Base-by-base conservation (phyloP, 768 basidiomycete genomes). In the Cubamyces sp. region DNA sequence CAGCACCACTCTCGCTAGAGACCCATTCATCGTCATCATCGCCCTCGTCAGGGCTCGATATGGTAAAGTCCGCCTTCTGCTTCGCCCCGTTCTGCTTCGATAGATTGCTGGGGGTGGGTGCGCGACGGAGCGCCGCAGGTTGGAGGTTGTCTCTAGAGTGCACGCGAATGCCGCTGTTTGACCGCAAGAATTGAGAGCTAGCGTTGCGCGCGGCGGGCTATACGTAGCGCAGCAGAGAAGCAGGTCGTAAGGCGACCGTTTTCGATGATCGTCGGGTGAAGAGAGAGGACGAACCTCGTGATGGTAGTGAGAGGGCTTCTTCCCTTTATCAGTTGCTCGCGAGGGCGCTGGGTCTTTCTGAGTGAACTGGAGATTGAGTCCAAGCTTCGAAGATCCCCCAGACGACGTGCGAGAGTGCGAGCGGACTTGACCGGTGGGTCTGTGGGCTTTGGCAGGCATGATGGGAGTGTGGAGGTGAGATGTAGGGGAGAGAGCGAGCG, bases 1-100 rank as follows among this genome's bases (percentile, higher is more conserved):
- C 88, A 0, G 84, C 87, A 7, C 88, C 90, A 68, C 88, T 91
- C 73, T 89, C 88, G 70, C 86, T 90, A 26, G 90, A 91, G 0
- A 88, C 81, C 89, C 89, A 91, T 59, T 85, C 90, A 57, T 90
- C 88, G 12, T 89, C 88, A 46, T 66, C 70, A 14, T 78, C 81
- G 41, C 78, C 81, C 25, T 74, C 80, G 42, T 74, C 76, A 30
- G 82, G 76, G 53, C 78, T 82, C 9, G 86, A 78, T 59, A 89
- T 78, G 14, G 83, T 82, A 69, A 91, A 90, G 5, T 84, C 87
- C 23, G 76, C 69, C 69, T 84, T 86, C 12, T 74, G 70, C 66
- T 75, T 71, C 18, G 62, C 49, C 4, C 63, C 37, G 15, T 53
- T 46, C 30, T 51, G 50, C 52, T 68, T 67, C 25, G 65, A 47